Conservation (phyloP, 1,284 basidiomycete genomes). For the Phenoliferia sp. region DNA sequence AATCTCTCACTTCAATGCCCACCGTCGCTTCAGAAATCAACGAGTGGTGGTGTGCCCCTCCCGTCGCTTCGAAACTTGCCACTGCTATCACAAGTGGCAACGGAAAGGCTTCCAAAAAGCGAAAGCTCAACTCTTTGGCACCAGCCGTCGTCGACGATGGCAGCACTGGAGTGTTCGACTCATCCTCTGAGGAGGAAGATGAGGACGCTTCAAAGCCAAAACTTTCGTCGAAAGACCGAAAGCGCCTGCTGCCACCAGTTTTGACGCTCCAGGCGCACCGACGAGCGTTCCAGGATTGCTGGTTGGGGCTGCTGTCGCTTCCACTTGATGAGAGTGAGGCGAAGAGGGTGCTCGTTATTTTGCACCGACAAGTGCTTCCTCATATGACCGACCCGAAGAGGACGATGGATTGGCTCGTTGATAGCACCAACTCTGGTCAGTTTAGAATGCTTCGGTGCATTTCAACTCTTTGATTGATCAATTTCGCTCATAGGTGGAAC, state of each 20-base stretch:
- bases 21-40: constrained; percentile 69
- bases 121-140: constrained; percentile 43
- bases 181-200: constrained; percentile 41
- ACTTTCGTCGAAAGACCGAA: constrained; percentile 15
- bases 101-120: constrained; percentile 36
- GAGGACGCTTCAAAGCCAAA: constrained; percentile 30
- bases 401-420: constrained; percentile 90
- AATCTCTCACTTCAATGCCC: constrained; percentile 76
- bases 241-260: constrained; percentile 31
- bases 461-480: neutral
- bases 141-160: constrained; percentile 48
- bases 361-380: constrained; percentile 80
- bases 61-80: constrained; percentile 32
- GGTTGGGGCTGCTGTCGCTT: constrained; percentile 37
- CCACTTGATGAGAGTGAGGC: constrained; percentile 40
- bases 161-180: constrained; percentile 72
- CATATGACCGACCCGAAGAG: constrained; percentile 66
- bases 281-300: constrained; percentile 38
- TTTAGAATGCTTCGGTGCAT: constrained; percentile 8
- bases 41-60: constrained; percentile 71
- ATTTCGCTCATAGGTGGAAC: constrained; percentile 58
- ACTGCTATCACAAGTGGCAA: neutral
- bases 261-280: constrained; percentile 34
- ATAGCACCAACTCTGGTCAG: constrained; percentile 75
- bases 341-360: constrained; percentile 64